Evolutionary conservation across 2,329 filamentous ascomycete species (phyloP), one percentile per base, ranked within the genome.

Genomic region (Fusarium subglutinans): DNA sequence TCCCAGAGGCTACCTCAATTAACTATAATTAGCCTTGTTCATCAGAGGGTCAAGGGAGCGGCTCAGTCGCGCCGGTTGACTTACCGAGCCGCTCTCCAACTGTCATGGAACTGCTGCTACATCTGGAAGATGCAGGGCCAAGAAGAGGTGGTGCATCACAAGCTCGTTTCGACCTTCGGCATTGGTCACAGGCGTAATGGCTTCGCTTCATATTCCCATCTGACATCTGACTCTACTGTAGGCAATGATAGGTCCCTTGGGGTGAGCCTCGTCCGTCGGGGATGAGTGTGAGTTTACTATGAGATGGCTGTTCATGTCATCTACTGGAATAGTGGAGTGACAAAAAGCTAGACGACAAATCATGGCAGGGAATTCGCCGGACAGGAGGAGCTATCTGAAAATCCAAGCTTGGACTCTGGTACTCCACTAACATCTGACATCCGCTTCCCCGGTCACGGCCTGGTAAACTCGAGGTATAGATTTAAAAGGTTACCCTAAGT

Each of bases 111-210:
- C 55, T 48, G 44, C 10, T 44, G 43, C 54, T 61, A 33, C 35
- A 28, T 53, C 51, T 48, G 44, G 55, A 43, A 38, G 63, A 50
- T 33, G 43, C 53, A 47, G 59, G 51, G 24, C 64, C 68, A 12
- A 72, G 65, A 14, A 69, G 51, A 24, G 67, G 72, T 45, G 76
- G 67, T 33, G 76, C 76, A 58, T 78, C 76, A 28, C 76, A 77
- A 38, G 72, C 76, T 48, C 76, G 69, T 65, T 77, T 77, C 13
- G 76, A 77, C 53, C 58, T 74, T 12, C 76, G 65, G 37, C 76
- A 77, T 43, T 78, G 76, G 53, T 77, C 76, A 53, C 76, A 77
- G 35, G 76, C 75, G 45, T 78, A 63, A 44, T 76, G 75, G 24
- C 76, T 77, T 35, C 76, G 74, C 58, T 70, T 76, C 76, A 77